Evolutionary conservation across 192 early-diverging fungal genomes (phyloP).

Genomic region (Oehlia diaphana): DNA sequence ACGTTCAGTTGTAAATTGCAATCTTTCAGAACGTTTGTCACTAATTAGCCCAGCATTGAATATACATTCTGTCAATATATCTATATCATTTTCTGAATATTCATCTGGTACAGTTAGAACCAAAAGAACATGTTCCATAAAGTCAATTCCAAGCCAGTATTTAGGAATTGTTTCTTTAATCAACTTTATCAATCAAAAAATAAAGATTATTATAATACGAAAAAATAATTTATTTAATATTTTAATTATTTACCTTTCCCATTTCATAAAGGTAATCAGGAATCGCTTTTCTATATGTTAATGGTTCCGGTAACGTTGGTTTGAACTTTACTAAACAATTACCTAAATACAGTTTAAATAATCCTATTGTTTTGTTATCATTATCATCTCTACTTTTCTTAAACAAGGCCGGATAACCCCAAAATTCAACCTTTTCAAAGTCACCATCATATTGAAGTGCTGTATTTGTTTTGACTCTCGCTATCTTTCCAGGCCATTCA

Average conservation of each 20-base stretch:
- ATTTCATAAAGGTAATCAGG: neutral
- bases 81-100: neutral
- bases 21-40: no score
- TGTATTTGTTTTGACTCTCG: neutral
- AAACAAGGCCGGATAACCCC: neutral
- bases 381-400: no score
- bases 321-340: neutral
- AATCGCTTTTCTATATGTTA: neutral
- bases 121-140: neutral
- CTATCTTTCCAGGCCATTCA: neutral
- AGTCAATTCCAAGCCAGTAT: neutral
- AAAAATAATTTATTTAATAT: no score
- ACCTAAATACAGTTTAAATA: neutral
- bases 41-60: neutral
- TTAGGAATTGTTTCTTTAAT: neutral
- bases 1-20: no score
- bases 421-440: neutral
- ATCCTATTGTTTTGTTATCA: neutral
- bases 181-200: neutral
- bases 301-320: conserved; percentile 30
- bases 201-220: no score
- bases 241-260: neutral
- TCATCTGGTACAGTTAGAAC: neutral
- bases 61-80: neutral
- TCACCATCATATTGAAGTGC: neutral